Evolutionary conservation across 169 alveolate genomes (phyloP).

Genomic region (Fabrea salina): DNA sequence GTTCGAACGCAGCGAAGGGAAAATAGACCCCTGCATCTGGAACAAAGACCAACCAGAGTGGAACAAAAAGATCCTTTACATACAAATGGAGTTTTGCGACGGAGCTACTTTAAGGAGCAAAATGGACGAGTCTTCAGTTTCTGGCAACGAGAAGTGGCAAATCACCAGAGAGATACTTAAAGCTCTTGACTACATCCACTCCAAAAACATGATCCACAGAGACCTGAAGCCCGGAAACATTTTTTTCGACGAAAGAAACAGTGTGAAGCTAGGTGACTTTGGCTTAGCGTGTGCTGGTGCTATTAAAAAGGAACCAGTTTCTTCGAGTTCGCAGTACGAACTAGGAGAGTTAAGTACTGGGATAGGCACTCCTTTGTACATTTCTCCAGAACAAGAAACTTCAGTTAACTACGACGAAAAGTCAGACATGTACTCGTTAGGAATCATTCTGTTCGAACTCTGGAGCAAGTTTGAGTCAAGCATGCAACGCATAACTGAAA

Average conservation of each 20-base stretch:
- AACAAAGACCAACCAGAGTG: constrained; percentile 30
- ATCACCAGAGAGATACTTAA: constrained; percentile 50
- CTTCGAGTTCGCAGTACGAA: constrained; percentile 42
- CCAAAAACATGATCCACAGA: constrained; percentile 56
- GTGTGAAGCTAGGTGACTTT: constrained; percentile 62
- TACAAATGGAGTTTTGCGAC: constrained; percentile 84
- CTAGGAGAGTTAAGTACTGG: constrained; percentile 16
- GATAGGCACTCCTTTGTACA: constrained; percentile 54
- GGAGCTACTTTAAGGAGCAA: constrained; percentile 65
- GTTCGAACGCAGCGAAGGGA: background rate
- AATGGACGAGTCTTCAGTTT: constrained; percentile 46
- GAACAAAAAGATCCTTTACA: constrained; percentile 46
- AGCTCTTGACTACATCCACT: constrained; percentile 58
- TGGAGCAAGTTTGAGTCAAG: background rate
- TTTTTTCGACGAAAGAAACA: constrained; percentile 45
- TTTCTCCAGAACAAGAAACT: constrained; percentile 48
- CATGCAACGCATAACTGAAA: constrained; percentile 9
- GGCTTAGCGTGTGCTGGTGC: constrained; percentile 50
- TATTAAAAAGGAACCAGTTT: constrained; percentile 23
- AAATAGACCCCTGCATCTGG: constrained; percentile 2
- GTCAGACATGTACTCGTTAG: constrained; percentile 47
- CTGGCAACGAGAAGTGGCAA: constrained; percentile 41
- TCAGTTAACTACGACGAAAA: constrained; percentile 33
- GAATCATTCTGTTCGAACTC: constrained; percentile 52
- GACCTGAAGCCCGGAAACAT: constrained; percentile 66